These are phyloP conservation scores for Alternaria sp. DNA, from an alignment of 2,329 filamentous ascomycete species.

Conservation along the genomic window DNA sequence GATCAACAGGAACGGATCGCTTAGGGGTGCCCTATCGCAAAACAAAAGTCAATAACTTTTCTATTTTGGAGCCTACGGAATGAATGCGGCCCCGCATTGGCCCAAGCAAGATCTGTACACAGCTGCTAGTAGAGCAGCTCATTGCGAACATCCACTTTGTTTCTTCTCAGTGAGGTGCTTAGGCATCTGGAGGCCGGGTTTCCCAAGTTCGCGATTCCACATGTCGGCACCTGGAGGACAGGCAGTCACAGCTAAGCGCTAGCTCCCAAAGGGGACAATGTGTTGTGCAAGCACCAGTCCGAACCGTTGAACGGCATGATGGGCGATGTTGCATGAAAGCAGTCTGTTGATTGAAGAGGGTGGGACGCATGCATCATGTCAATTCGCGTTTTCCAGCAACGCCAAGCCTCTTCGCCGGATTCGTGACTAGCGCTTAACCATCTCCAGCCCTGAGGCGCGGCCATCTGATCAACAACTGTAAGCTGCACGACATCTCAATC, in stretches of 20 bases:
- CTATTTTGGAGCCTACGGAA: slow-evolving; percentile 3
- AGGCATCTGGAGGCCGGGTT: neutral
- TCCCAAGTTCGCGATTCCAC: neutral
- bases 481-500: neutral
- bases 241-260: neutral
- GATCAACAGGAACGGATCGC: slow-evolving; percentile 19
- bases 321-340: neutral
- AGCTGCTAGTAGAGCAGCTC: neutral
- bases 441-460: neutral
- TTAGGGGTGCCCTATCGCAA: slow-evolving; percentile 11
- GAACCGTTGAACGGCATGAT: neutral
- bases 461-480: neutral
- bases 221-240: neutral
- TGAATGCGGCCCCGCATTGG: neutral
- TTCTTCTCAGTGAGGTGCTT: neutral
- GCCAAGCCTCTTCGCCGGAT: neutral
- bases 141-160: neutral
- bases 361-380: neutral
- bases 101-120: neutral
- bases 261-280: neutral
- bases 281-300: neutral
- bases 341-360: neutral
- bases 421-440: neutral
- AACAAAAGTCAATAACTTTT: slow-evolving; percentile 34
- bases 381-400: neutral